phyloP scores from a whole-genome alignment of 2,329 filamentous ascomycete species.

The Xylaria sp. region DNA sequence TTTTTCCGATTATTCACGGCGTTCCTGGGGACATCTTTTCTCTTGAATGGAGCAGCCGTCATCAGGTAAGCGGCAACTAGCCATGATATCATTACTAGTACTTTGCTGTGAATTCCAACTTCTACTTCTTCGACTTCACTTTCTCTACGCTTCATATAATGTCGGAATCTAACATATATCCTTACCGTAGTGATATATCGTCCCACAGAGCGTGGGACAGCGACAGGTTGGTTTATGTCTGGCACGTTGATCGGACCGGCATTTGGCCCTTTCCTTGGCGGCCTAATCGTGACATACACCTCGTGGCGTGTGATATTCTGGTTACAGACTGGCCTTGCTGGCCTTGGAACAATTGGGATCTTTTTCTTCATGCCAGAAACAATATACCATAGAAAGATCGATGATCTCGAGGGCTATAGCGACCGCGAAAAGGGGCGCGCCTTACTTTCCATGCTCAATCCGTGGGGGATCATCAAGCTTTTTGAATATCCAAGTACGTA shows the following conservation, averaged over 20 bases:
- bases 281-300: slow-evolving; percentile 79
- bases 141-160: background rate
- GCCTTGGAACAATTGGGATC: slow-evolving; percentile 67
- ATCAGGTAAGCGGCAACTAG: slow-evolving; percentile 61
- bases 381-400: slow-evolving; percentile 71
- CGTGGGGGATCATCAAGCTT: slow-evolving; percentile 70
- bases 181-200: slow-evolving; percentile 65
- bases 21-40: slow-evolving; percentile 79
- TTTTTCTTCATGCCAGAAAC: slow-evolving; percentile 79
- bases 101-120: background rate
- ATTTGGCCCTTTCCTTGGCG: slow-evolving; percentile 76
- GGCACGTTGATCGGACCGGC: slow-evolving; percentile 79
- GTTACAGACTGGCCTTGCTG: slow-evolving; percentile 77
- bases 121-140: background rate
- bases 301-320: slow-evolving; percentile 82
- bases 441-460: slow-evolving; percentile 73
- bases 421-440: slow-evolving; percentile 61
- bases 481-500: slow-evolving; percentile 71
- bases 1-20: slow-evolving; percentile 79
- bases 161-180: slow-evolving; percentile 24
- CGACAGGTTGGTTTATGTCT: slow-evolving; percentile 77
- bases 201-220: slow-evolving; percentile 75
- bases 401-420: slow-evolving; percentile 69
- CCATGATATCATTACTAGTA: background rate
- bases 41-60: slow-evolving; percentile 76